Base-by-base conservation (phyloP, 805 yeast species). In the Saccharomycopsis oosterbeekiorum region DNA sequence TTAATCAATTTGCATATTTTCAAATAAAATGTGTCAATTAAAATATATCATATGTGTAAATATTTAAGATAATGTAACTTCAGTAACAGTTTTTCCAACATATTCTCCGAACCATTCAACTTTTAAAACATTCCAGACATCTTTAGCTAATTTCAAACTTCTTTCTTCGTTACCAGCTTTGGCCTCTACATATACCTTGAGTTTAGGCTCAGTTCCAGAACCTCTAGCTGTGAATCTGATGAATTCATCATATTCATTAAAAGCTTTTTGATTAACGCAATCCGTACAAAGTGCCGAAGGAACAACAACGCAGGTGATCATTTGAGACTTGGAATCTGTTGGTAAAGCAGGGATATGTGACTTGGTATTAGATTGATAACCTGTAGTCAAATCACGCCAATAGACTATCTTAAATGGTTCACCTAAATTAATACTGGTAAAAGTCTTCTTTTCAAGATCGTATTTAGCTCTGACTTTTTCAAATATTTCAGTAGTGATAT, bases 161-260 rank as follows among this genome's bases (percentile, higher is more conserved):
- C 71, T 69, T 0, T 62, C 68, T 54, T 80, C 88, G 9, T 75
- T 70, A 14, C 21, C 17, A 0, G 89, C 79, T 51, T 73, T 72
- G 0, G 96, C 94, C 70, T 93, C 99, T 40, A 93, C 85, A 73
- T 93, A 93, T 0, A 93, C 88, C 71, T 93, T 93, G 65, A 93
- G 76, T 70, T 93, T 93, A 1, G 97, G 97, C 71, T 93, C 99
- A 0, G 99, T 93, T 11, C 99, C 99, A 2, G 97, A 89, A 0
- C 97, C 97, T 59, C 99, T 79, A 57, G 89, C 84, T 0, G 98
- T 92, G 69, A 92, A 85, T 41, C 96, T 74, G 1, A 89, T 84
- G 21, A 65, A 65, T 51, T 76, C 80, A 1, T 68, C 71, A 6
- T 59, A 63, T 15, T 65, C 63, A 4, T 63, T 56, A 1, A 68